phyloP scores from a whole-genome alignment of 345 rosid genomes.

The Ricinus communis region DNA sequence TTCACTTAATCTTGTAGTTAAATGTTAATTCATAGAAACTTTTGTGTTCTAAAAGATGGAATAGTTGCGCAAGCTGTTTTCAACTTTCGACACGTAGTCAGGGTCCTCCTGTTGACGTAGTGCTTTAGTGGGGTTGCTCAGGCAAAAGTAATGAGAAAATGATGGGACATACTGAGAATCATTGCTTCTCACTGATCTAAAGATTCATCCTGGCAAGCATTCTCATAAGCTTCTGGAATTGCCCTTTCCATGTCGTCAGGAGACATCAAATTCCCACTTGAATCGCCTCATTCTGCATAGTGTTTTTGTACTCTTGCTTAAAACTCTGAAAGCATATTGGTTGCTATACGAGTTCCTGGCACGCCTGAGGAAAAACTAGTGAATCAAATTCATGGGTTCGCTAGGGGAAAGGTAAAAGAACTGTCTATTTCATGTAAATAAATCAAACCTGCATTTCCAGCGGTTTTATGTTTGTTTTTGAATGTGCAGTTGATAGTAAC shows the following conservation, averaged over 20 bases:
- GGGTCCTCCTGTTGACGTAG: neutral
- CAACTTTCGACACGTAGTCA: neutral
- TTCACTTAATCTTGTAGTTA: conserved; percentile 10
- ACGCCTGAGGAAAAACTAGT: neutral
- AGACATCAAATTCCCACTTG: neutral
- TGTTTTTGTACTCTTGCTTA: neutral
- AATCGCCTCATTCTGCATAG: neutral
- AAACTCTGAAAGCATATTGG: neutral
- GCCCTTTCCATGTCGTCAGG: conserved; percentile 1
- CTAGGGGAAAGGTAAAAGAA: neutral
- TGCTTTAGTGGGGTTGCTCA: neutral
- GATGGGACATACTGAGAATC: neutral
- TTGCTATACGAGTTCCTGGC: neutral
- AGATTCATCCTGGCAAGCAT: neutral
- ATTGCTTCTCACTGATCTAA: neutral
- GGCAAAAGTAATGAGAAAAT: conserved; percentile 8
- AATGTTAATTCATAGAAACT: neutral
- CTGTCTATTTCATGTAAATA: neutral
- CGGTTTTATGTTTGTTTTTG: too few relatives aligned
- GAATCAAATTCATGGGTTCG: too few relatives aligned
- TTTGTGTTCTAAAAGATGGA: neutral
- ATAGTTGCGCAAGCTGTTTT: neutral
- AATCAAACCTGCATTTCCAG: neutral
- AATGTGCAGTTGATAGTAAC: too few relatives aligned
- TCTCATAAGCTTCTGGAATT: neutral